Evolutionary conservation across 805 yeast species (phyloP).

Genomic region (Lachancea sp.): DNA sequence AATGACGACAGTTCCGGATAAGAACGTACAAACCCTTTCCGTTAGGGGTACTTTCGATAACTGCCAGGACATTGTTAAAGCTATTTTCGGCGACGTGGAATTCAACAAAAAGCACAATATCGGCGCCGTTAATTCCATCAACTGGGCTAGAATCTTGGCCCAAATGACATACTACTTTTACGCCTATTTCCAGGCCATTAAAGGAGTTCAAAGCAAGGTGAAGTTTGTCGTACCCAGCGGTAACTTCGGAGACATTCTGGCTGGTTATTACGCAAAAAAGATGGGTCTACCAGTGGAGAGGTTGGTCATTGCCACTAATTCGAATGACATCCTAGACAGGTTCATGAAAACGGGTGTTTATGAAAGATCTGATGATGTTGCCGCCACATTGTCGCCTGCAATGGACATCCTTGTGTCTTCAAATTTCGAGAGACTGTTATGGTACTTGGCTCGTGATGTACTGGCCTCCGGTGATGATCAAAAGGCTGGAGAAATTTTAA

Average conservation of each 20-base stretch:
- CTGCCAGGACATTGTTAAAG: slow-evolving; percentile 95
- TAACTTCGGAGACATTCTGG: slow-evolving; percentile 95
- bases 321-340: slow-evolving; percentile 90
- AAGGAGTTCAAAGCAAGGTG: slow-evolving; percentile 41
- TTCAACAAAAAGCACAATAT: slow-evolving; percentile 87
- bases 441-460: slow-evolving; percentile 84
- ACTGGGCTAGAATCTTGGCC: slow-evolving; percentile 98
- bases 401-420: slow-evolving; percentile 96
- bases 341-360: slow-evolving; percentile 83
- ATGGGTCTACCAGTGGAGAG: slow-evolving; percentile 92
- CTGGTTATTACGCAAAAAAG: slow-evolving; percentile 88
- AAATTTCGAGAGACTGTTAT: slow-evolving; percentile 90
- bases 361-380: slow-evolving; percentile 68
- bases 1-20: slow-evolving; percentile 93
- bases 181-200: slow-evolving; percentile 68
- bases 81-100: slow-evolving; percentile 80
- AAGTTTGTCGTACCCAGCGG: slow-evolving; percentile 96
- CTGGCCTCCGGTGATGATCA: slow-evolving; percentile 46
- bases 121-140: slow-evolving; percentile 97
- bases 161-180: slow-evolving; percentile 96
- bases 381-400: slow-evolving; percentile 92
- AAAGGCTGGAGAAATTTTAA: slow-evolving; percentile 69
- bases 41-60: slow-evolving; percentile 97
- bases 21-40: slow-evolving; percentile 89
- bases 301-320: slow-evolving; percentile 90